These are phyloP conservation scores for Solanum bukasovii DNA, from an alignment of 257 asterid genomes.

Conservation along the genomic window DNA sequence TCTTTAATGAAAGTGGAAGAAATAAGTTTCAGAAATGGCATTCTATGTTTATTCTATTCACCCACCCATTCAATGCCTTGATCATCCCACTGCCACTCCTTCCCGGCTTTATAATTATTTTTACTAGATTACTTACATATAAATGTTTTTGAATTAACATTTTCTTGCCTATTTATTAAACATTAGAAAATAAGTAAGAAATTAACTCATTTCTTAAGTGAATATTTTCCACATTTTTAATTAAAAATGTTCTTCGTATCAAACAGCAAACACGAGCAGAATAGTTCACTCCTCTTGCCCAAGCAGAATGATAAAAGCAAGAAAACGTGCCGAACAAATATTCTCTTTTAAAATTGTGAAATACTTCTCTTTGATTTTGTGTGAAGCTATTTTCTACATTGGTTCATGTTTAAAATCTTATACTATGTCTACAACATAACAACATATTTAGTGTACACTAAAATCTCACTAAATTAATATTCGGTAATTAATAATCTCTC, in stretches of 20 bases:
- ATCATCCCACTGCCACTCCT: not conserved
- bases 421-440: not conserved
- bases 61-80: not conserved
- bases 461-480: not conserved
- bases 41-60: not conserved
- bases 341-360: not conserved
- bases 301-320: not conserved
- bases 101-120: not conserved
- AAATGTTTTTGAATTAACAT: not conserved
- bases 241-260: not conserved
- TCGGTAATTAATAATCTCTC: not conserved
- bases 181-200: not conserved
- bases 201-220: not conserved
- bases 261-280: not conserved
- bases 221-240: not conserved
- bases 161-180: not conserved
- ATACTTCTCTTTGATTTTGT: not conserved
- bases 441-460: not conserved
- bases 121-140: not conserved
- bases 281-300: not conserved
- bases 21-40: not conserved
- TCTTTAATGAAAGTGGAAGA: not conserved
- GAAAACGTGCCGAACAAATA: not conserved
- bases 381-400: not conserved
- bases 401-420: not conserved